These are phyloP conservation scores for Pichia thaimueangensis DNA, from an alignment of 805 yeast genomes.

Conservation along the genomic window DNA sequence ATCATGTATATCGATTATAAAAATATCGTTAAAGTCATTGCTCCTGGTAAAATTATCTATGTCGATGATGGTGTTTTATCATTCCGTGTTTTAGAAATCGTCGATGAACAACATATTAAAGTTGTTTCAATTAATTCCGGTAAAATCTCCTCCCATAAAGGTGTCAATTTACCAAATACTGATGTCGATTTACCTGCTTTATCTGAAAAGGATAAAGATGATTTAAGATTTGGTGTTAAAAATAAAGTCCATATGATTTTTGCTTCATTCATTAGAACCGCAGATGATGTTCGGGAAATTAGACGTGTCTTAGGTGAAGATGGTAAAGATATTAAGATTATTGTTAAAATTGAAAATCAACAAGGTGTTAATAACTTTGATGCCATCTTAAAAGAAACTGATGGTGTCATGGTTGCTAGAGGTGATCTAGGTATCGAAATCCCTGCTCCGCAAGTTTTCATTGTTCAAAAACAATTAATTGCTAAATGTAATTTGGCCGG, in stretches of 20 bases:
- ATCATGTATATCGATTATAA: conserved; percentile 88
- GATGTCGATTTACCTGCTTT: conserved; percentile 98
- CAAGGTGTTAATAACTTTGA: conserved; percentile 99
- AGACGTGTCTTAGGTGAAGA: conserved; percentile 95
- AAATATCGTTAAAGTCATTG: conserved; percentile 93
- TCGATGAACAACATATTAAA: conserved; percentile 73
- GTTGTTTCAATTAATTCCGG: conserved; percentile 92
- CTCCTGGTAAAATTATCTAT: conserved; percentile 82
- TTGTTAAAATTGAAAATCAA: conserved; percentile 97
- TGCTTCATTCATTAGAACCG: conserved; percentile 97
- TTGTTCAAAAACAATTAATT: conserved; percentile 97
- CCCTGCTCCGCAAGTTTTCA: conserved; percentile 97
- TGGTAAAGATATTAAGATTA: conserved; percentile 93
- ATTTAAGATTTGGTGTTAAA: conserved; percentile 91
- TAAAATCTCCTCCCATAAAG: conserved; percentile 94
- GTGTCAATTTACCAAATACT: conserved; percentile 98
- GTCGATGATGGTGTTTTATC: conserved; percentile 97
- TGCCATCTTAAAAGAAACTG: conserved; percentile 88
- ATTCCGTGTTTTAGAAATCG: conserved; percentile 82
- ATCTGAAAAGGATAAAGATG: conserved; percentile 92
- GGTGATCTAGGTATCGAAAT: conserved; percentile 99
- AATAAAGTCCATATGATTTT: conserved; percentile 97
- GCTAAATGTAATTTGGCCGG: conserved; percentile 99
- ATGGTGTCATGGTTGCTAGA: conserved; percentile 99
- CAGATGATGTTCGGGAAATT: conserved; percentile 81